These are phyloP conservation scores for Trichoderma simmonsii DNA, from an alignment of 2,329 filamentous ascomycete genomes.

Conservation along the genomic window DNA sequence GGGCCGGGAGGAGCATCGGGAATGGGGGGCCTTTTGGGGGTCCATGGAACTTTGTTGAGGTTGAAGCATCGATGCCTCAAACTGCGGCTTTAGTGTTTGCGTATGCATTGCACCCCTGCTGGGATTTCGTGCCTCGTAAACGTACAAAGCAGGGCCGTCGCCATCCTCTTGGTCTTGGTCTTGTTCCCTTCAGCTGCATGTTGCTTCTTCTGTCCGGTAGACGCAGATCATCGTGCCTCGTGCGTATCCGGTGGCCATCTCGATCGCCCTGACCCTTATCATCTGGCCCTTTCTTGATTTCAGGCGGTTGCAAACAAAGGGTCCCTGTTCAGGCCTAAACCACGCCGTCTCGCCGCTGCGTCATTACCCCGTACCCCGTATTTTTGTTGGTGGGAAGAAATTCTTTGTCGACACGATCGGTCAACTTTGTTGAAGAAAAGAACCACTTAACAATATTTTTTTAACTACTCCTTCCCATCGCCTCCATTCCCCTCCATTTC, in stretches of 20 bases:
- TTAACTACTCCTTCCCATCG: not conserved
- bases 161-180: not conserved
- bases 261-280: not conserved
- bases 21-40: constrained; percentile 4
- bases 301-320: not conserved
- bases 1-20: constrained; percentile 3
- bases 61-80: constrained; percentile 13
- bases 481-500: not conserved
- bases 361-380: constrained; percentile 11
- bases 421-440: not conserved
- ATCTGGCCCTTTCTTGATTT: not conserved
- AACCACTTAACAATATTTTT: not conserved
- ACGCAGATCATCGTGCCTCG: not conserved
- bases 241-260: not conserved
- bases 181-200: not conserved
- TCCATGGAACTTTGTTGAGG: constrained; percentile 16
- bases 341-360: constrained; percentile 2
- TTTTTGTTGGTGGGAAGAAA: not conserved
- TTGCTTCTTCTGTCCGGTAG: not conserved
- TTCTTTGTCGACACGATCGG: not conserved
- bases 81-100: not conserved
- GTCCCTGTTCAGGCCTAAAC: not conserved
- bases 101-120: not conserved
- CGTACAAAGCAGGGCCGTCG: constrained; percentile 7
- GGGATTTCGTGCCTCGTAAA: not conserved